Base-by-base conservation (phyloP, 108 stramenopile genomes). In the Discostella stelligeroides region DNA sequence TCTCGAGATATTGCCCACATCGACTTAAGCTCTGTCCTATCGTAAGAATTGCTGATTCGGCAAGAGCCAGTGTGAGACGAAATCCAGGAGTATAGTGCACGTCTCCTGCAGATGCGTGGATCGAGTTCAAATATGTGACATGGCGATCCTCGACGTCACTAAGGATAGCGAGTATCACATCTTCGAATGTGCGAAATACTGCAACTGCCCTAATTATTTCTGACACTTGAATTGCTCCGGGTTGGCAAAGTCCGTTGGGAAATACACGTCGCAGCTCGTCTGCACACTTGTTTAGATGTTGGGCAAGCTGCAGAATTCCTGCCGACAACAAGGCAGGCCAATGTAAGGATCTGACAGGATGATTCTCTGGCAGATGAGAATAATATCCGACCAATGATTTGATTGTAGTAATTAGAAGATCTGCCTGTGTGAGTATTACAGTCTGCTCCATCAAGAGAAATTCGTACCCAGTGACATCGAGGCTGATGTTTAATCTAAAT, bases 41-140 rank as follows among this genome's bases (percentile, higher is more conserved):
- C 15, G 40, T 47, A 27, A 70, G 30, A 12, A 70, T 57, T 23
- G 62, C 30, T 45, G 60, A 63, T 17, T 25, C 60, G 12, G 70
- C 61, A 28, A 70, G 28, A 23, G 61, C 70, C 13, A 70, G 28
- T 13, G 70, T 70, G 7, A 70, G 27, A 20, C 60, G 42, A 29
- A 70, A 63, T 25, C 70, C 61, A 63, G 62, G 70, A 50, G 70
- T 49, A 61, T 57, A 57, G 6, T 38, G 30, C 21, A 58, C 66
- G 29, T 25, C 51, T 57, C 58, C 43, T 41, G 57, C 70, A 18
- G 60, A 24, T 25, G 29, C 23, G 7, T 20, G 17, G 23, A 63
- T 57, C 7, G 46, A 15, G 23, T 63, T 30, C 60, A 70, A 50
- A 48, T 50, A 70, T 3, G 41, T 39, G 29, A 43, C 45, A 48